Evolutionary conservation across 805 yeast genomes (phyloP).

Genomic region (Yarrowia hollandica): DNA sequence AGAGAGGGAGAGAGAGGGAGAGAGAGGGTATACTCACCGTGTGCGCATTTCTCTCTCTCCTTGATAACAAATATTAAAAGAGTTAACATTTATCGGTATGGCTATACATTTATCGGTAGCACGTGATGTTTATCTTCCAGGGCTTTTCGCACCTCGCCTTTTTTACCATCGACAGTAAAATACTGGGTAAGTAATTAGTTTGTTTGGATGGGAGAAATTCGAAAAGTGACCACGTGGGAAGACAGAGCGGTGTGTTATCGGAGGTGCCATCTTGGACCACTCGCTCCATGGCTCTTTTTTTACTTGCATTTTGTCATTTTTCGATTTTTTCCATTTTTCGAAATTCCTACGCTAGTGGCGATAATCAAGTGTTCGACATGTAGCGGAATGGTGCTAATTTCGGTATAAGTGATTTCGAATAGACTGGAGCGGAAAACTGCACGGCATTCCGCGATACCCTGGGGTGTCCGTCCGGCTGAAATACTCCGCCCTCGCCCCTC

Average conservation of each 20-base stretch:
- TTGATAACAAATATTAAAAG: background rate
- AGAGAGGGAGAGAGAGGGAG: background rate
- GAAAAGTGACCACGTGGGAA: constrained; percentile 20
- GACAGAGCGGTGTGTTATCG: constrained; percentile 20
- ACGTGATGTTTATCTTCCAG: background rate
- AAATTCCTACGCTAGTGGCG: background rate
- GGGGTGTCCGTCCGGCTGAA: too few relatives aligned
- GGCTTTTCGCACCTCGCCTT: too few relatives aligned
- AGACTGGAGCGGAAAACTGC: too few relatives aligned
- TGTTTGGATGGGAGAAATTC: background rate
- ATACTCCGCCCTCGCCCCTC: background rate
- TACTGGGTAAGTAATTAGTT: too few relatives aligned
- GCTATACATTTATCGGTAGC: constrained; percentile 1
- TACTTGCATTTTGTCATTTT: background rate
- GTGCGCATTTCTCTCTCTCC: too few relatives aligned
- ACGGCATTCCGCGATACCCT: too few relatives aligned
- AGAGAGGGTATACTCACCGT: background rate
- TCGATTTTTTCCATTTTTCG: background rate
- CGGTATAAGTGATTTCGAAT: too few relatives aligned
- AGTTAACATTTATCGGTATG: constrained; percentile 4
- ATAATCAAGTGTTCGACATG: too few relatives aligned
- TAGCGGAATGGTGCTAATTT: too few relatives aligned
- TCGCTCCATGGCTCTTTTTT: background rate
- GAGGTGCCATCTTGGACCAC: constrained; percentile 10
- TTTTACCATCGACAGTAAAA: too few relatives aligned